Conservation (phyloP, 306 rosid genomes). For the Fagus sylvatica region DNA sequence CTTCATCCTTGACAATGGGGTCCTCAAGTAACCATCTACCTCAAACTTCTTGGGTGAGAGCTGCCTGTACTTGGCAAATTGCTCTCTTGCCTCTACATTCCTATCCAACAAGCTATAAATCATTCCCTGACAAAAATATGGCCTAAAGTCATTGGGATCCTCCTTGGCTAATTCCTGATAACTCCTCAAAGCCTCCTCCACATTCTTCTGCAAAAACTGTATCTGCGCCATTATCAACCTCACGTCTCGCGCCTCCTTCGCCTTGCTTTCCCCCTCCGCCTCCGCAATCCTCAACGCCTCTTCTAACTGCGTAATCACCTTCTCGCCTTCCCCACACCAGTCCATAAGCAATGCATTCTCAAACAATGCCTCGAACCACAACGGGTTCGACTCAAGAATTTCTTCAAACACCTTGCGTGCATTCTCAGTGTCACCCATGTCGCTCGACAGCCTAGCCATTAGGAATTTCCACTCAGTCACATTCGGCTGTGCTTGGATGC, state of each 20-base stretch:
- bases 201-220: slow-evolving; percentile 77
- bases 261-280: slow-evolving; percentile 44
- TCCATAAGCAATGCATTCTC: slow-evolving; percentile 88
- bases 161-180: slow-evolving; percentile 59
- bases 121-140: slow-evolving; percentile 83
- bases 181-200: slow-evolving; percentile 64
- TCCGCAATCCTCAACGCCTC: slow-evolving; percentile 66
- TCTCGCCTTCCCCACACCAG: slow-evolving; percentile 68
- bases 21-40: slow-evolving; percentile 79
- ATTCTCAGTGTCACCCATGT: slow-evolving; percentile 46
- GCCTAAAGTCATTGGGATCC: slow-evolving; percentile 78
- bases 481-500: slow-evolving; percentile 63
- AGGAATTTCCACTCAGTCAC: slow-evolving; percentile 76
- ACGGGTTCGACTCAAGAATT: slow-evolving; percentile 50
- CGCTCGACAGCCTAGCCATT: slow-evolving; percentile 54
- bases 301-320: slow-evolving; percentile 53
- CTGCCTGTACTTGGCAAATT: slow-evolving; percentile 67
- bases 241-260: slow-evolving; percentile 76
- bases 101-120: slow-evolving; percentile 82
- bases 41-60: slow-evolving; percentile 84
- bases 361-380: slow-evolving; percentile 75
- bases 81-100: slow-evolving; percentile 75
- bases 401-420: slow-evolving; percentile 68
- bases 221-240: slow-evolving; percentile 83
- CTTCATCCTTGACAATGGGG: slow-evolving; percentile 78